phyloP scores from a whole-genome alignment of 2,329 filamentous ascomycete species.

The Paramyrothecium roridum region DNA sequence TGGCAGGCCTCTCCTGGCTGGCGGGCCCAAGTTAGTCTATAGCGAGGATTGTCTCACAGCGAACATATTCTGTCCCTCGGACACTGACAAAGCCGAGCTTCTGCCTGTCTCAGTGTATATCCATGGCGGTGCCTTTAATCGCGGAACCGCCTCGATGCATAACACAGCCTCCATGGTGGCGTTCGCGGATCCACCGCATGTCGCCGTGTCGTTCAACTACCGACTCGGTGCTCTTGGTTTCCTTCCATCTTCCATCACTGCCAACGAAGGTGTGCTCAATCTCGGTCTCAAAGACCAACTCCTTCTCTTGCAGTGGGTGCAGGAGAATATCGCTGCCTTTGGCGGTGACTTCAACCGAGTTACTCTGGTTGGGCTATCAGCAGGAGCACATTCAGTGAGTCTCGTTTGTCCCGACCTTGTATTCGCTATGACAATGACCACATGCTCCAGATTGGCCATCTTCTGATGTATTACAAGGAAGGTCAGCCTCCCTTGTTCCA shows the following conservation, averaged over 20 bases:
- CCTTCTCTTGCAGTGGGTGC: conserved; percentile 49
- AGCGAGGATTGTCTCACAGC: conserved; percentile 53
- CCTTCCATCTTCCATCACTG: conserved; percentile 41
- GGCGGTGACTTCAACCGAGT: conserved; percentile 49
- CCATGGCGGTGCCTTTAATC: conserved; percentile 44
- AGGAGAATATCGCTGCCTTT: conserved; percentile 50
- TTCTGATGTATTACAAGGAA: conserved; percentile 49
- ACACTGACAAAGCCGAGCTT: not conserved
- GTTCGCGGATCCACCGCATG: conserved; percentile 45
- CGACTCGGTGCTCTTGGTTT: conserved; percentile 60
- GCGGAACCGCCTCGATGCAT: conserved; percentile 49
- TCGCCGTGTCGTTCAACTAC: conserved; percentile 48
- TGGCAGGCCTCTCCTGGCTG: conserved; percentile 16
- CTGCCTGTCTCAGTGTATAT: conserved; percentile 52
- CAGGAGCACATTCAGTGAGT: conserved; percentile 48
- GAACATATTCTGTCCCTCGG: conserved; percentile 45
- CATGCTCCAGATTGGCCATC: conserved; percentile 55
- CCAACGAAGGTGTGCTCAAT: conserved; percentile 53
- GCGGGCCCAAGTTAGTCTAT: conserved; percentile 20
- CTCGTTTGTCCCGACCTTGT: not conserved
- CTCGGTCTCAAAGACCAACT: conserved; percentile 51
- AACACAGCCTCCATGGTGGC: conserved; percentile 61
- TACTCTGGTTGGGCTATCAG: conserved; percentile 30
- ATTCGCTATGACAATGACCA: accelerated
- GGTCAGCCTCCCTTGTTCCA: conserved; percentile 44